phyloP scores from a whole-genome alignment of 257 asterid genomes.

The Solanum etuberosum region DNA sequence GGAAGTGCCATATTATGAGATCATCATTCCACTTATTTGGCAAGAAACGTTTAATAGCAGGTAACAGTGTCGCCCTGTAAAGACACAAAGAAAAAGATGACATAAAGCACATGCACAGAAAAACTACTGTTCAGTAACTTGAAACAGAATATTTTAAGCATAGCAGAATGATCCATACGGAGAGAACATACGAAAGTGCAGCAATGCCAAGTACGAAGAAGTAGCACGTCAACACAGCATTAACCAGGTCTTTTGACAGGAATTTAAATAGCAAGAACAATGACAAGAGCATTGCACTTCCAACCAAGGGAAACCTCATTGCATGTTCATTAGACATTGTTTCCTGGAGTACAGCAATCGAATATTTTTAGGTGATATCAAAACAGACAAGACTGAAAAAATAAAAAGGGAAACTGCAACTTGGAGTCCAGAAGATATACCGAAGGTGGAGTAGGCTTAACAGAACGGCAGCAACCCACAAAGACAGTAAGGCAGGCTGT shows the following conservation, averaged over 20 bases:
- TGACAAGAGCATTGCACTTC: constrained; percentile 94
- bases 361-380: not conserved
- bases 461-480: constrained; percentile 85
- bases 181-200: constrained; percentile 87
- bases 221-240: constrained; percentile 89
- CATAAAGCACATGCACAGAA: not conserved
- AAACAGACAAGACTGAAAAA: not conserved
- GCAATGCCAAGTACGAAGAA: constrained; percentile 85
- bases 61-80: constrained; percentile 85
- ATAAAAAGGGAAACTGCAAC: not conserved
- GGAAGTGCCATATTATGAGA: constrained; percentile 58
- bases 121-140: not conserved
- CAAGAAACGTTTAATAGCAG: constrained; percentile 58
- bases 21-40: constrained; percentile 81
- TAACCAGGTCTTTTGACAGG: constrained; percentile 95
- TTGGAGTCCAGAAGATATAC: constrained; percentile 35
- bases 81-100: constrained; percentile 5
- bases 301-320: constrained; percentile 92
- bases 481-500: constrained; percentile 88
- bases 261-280: constrained; percentile 90
- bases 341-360: constrained; percentile 44
- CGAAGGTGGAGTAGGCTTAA: constrained; percentile 85
- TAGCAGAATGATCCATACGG: constrained; percentile 10
- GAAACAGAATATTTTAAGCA: not conserved
- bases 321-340: constrained; percentile 97